Percentiles rank a stretch among this genome's conserved stretches.
Evolutionary conservation across 345 rosid genomes (phyloP).

Genomic region (Gossypium rotundifolium): DNA sequence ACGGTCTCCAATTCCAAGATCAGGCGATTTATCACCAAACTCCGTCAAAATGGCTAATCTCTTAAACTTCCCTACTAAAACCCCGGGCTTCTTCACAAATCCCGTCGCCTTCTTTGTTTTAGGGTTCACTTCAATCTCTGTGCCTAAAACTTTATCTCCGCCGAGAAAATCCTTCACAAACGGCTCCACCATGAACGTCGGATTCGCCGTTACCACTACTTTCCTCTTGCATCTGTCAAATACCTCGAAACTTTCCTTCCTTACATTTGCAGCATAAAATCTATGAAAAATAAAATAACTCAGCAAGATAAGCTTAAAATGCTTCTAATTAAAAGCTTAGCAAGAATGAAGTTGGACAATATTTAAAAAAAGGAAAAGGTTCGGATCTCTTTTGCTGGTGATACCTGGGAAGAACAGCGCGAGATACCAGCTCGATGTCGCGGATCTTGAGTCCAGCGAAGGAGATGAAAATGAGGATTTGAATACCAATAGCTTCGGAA

Average conservation of each 20-base stretch:
- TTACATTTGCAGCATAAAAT: conserved; percentile 87
- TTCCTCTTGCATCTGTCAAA: conserved; percentile 78
- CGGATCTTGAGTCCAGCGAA: conserved; percentile 79
- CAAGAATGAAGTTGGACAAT: background rate
- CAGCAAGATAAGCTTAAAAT: background rate
- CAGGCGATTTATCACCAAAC: conserved; percentile 61
- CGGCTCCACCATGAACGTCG: conserved; percentile 84
- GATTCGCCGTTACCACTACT: conserved; percentile 95
- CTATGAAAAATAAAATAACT: conserved; percentile 25
- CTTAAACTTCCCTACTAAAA: conserved; percentile 66
- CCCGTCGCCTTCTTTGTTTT: conserved; percentile 79
- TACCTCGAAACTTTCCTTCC: conserved; percentile 73
- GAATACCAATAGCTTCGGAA: conserved; percentile 81
- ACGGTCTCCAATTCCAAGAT: conserved; percentile 83
- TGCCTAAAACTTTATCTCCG: conserved; percentile 86
- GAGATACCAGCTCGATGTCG: conserved; percentile 79
- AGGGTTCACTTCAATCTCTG: conserved; percentile 82
- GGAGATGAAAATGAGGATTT: conserved; percentile 82
- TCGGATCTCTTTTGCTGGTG: background rate
- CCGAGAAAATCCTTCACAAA: conserved; percentile 87
- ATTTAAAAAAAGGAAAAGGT: background rate
- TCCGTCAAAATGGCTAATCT: conserved; percentile 64
- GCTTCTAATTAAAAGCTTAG: background rate
- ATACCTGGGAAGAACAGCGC: conserved; percentile 86
- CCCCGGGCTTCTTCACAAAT: conserved; percentile 82